Base-by-base conservation (phyloP, 1,284 basidiomycete genomes). In the Boletus smithii region DNA sequence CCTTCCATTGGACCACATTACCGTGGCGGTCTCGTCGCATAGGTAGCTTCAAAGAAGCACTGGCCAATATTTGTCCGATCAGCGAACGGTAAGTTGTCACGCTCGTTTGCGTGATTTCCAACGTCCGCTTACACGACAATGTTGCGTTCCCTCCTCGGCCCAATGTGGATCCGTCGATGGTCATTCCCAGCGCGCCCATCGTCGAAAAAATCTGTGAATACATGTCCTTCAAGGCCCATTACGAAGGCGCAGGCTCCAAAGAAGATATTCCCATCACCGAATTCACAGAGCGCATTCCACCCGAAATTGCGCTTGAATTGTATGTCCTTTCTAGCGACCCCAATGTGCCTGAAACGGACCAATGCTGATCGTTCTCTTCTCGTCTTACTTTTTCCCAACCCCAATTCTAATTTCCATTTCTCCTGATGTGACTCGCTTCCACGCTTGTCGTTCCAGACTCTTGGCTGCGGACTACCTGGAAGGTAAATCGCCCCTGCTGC, bases 191-290 rank as follows among this genome's bases (percentile, higher is more conserved):
- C 24, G 84, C 79, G 3, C 76, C 84, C 31, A 81, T 92, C 22
- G 79, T 90, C 2, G 88, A 92, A 64, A 91, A 89, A 60, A 72
- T 92, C 26, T 74, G 85, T 32, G 90, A 93, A 63, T 93, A 90
- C 61, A 81, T 93, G 67, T 70, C 78, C 45, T 91, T 88, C 75
- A 89, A 87, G 68, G 72, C 80, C 0, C 71, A 83, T 49, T 88
- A 89, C 61, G 76, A 81, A 48, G 72, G 73, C 13, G 71, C 69
- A 0, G 75, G 73, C 0, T 66, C 74, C 2, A 85, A 82, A 53
- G 83, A 85, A 54, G 85, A 89, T 36, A 72, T 91, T 17, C 88
- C 89, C 1, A 59, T 76, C 2, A 68, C 74, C 16, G 88, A 92
- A 51, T 85, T 91, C 54, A 72, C 78, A 60, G 87, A 91, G 51